phyloP scores from a whole-genome alignment of 164 flowering plant species.

The Annona cherimola region DNA sequence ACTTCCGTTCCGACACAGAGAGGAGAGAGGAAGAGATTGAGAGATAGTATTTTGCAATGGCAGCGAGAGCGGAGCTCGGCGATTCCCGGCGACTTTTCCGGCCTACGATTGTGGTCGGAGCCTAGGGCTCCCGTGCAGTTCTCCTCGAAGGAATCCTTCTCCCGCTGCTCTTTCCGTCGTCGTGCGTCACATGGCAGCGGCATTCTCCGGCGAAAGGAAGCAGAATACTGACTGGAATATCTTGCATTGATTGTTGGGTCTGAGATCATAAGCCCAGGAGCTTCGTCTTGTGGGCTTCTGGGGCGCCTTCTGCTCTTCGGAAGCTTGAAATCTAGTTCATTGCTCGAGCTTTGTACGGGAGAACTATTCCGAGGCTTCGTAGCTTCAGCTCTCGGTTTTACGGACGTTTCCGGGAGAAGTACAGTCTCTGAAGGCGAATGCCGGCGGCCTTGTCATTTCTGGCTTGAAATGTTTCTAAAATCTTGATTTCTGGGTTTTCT shows the following conservation, averaged over 20 bases:
- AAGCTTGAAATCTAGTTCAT: background rate
- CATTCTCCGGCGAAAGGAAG: background rate
- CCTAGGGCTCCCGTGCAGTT: background rate
- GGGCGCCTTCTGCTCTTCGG: background rate
- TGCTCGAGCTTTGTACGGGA: background rate
- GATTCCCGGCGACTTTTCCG: conserved; percentile 3
- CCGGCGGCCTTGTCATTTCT: background rate
- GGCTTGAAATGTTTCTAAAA: background rate
- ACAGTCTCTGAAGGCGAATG: background rate
- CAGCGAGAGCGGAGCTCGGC: conserved; percentile 1
- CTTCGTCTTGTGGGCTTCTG: background rate
- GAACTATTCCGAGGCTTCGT: conserved; percentile 3
- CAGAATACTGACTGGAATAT: background rate
- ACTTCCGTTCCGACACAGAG: background rate
- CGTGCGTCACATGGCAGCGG: conserved; percentile 3
- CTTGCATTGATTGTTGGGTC: background rate
- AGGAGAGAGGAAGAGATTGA: background rate
- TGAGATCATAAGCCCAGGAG: background rate
- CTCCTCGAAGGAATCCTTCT: background rate
- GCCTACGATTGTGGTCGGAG: background rate
- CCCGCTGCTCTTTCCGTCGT: background rate
- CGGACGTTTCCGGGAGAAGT: background rate
- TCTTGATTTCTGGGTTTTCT: background rate
- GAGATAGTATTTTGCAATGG: conserved; percentile 8
- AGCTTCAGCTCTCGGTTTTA: background rate